Percentiles rank a stretch among this genome's conserved stretches.
These are phyloP conservation scores for Leccinum huronense DNA, from an alignment of 1,284 basidiomycete species.

Conservation along the genomic window DNA sequence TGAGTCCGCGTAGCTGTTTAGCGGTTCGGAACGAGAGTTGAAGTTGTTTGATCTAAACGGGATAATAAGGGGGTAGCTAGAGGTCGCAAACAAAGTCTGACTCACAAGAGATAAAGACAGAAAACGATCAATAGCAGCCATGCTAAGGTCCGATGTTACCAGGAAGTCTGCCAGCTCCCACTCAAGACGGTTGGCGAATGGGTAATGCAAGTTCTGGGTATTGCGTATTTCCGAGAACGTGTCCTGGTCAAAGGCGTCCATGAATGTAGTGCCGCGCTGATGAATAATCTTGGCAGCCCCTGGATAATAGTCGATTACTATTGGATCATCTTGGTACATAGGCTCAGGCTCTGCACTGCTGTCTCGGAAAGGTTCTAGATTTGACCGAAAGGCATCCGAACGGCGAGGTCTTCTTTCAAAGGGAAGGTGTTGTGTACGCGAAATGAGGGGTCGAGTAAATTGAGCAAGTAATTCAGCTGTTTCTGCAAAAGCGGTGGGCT, in stretches of 20 bases:
- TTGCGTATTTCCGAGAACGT: background rate
- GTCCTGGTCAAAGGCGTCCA: slow-evolving; percentile 1
- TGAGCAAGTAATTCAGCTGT: too few species aligned
- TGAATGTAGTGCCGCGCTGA: background rate
- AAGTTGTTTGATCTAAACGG: background rate
- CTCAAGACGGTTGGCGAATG: background rate
- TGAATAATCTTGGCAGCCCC: background rate
- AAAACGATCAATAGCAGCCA: background rate
- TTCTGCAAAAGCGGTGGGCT: too few species aligned
- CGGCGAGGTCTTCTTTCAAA: too few species aligned
- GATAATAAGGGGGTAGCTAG: background rate
- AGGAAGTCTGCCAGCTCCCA: too few species aligned
- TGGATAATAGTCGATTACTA: background rate
- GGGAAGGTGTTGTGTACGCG: too few species aligned
- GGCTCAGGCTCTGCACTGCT: background rate
- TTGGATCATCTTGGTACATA: background rate
- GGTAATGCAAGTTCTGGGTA: background rate
- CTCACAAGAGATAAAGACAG: background rate
- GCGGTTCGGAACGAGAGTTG: slow-evolving; percentile 1
- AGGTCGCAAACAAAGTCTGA: too few species aligned
- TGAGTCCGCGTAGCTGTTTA: background rate
- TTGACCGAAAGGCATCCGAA: background rate
- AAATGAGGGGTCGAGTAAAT: too few species aligned
- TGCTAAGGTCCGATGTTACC: too few species aligned
- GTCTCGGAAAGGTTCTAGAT: background rate